A percentile compares a stretch with the other conserved stretches of the same genome.
Evolutionary conservation across 1,284 basidiomycete genomes (phyloP).

Genomic region (Papiliotrema terrestris): DNA sequence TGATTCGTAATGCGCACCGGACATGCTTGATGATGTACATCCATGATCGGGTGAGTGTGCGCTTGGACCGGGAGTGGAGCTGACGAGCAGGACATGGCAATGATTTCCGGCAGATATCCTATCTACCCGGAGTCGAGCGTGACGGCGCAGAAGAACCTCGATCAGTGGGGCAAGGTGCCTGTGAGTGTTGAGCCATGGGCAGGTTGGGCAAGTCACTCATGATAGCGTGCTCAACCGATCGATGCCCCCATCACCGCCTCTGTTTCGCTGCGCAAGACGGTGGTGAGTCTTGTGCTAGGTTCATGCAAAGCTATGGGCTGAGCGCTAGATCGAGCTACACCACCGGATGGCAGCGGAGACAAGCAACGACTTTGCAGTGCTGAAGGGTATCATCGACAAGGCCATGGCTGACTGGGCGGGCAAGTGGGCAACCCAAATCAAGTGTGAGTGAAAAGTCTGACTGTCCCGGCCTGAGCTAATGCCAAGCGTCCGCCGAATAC

Average conservation of each 20-base stretch:
- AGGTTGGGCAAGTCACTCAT: background rate
- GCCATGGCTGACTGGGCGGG: conserved; percentile 11
- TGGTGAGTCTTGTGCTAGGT: conserved; percentile 6
- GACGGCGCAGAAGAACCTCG: conserved; percentile 4
- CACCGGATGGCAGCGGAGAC: background rate
- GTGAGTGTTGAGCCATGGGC: conserved; percentile 1
- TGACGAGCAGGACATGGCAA: conserved; percentile 20
- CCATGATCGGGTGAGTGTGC: conserved; percentile 15
- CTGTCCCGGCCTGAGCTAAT: background rate
- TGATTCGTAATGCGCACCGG: conserved; percentile 18
- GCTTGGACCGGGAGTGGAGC: too few species aligned
- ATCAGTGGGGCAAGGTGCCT: conserved; percentile 15
- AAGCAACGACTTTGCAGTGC: background rate
- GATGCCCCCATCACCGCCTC: conserved; percentile 19
- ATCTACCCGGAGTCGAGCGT: conserved; percentile 14
- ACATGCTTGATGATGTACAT: conserved; percentile 15
- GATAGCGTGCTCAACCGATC: conserved; percentile 9
- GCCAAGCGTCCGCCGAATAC: conserved; percentile 15
- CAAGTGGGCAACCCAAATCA: conserved; percentile 14
- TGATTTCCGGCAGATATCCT: conserved; percentile 19
- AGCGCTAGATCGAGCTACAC: conserved; percentile 9
- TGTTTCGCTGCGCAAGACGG: conserved; percentile 17
- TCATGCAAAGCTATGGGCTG: background rate
- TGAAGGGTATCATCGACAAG: conserved; percentile 8
- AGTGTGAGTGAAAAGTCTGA: conserved; percentile 5